Base-by-base conservation (phyloP, 2,329 filamentous ascomycete genomes). In the Calycina herbarum region DNA sequence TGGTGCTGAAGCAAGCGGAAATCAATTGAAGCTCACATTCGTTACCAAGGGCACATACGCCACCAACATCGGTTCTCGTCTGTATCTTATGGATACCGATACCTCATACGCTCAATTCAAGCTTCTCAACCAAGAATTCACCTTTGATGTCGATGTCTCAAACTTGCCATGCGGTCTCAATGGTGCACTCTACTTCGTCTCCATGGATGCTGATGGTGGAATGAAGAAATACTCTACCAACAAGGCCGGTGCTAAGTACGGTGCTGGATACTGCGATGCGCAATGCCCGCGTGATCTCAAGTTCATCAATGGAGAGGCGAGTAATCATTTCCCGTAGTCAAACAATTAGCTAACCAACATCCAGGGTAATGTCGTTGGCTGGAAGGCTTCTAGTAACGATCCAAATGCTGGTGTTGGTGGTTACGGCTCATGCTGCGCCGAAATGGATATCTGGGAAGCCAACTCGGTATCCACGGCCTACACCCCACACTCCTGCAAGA, bases 81-180 rank as follows among this genome's bases (percentile, higher is more conserved):
- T 87, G 57, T 91, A 90, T 77, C 82, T 91, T 67, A 85, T 91
- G 80, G 84, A 70, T 35, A 68, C 66, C 31, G 67, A 87, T 59
- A 81, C 80, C 69, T 84, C 83, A 66, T 91, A 92, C 77, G 79
- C 89, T 79, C 82, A 85, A 75, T 87, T 91, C 79, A 82, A 86
- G 66, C 80, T 90, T 68, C 80, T 86, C 63, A 86, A 85, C 77
- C 83, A 87, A 73, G 89, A 92, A 77, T 88, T 92, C 78, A 88
- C 87, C 66, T 90, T 91, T 68, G 88, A 90, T 64, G 89, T 91
- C 54, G 89, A 92, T 74, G 85, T 90, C 42, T 90, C 87, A 35
- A 83, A 84, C 70, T 80, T 90, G n/a, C 84, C 85, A 66, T 92
- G 89, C 73, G 89, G 89, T 69, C 79, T 92, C 65, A 91, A 92